These are phyloP conservation scores for Gonapodya prolifera DNA, from an alignment of 192 early-diverging fungal genomes.

Conservation along the genomic window DNA sequence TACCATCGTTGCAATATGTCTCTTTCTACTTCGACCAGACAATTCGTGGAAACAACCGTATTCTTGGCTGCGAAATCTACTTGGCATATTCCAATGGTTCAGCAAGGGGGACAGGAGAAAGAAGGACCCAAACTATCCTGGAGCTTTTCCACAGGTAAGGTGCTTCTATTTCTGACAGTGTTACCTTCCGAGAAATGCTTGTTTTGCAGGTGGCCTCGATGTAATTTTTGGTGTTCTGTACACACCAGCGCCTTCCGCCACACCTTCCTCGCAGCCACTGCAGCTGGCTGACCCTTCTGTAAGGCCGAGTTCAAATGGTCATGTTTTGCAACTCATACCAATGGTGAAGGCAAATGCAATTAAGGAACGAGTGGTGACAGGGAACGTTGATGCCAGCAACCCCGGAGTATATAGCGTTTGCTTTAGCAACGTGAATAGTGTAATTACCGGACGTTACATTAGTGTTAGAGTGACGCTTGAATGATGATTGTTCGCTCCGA, in stretches of 20 bases:
- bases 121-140: neutral
- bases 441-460: neutral
- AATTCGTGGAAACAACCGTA: neutral
- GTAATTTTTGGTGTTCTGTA: neutral
- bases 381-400: neutral
- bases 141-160: neutral
- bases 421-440: neutral
- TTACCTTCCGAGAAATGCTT: too few relatives aligned
- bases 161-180: too few relatives aligned
- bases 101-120: neutral
- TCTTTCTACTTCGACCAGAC: neutral
- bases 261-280: neutral
- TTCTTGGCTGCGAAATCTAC: neutral
- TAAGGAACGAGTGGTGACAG: neutral
- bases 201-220: neutral
- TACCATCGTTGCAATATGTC: neutral
- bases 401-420: neutral
- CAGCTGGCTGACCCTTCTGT: neutral
- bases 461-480: neutral
- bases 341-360: neutral
- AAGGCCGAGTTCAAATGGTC: neutral
- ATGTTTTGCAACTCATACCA: neutral
- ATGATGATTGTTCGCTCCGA: neutral
- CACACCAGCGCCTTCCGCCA: neutral
- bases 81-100: neutral